phyloP scores from a whole-genome alignment of 352 stramenopile genomes.

The Globisporangium emineosum region DNA sequence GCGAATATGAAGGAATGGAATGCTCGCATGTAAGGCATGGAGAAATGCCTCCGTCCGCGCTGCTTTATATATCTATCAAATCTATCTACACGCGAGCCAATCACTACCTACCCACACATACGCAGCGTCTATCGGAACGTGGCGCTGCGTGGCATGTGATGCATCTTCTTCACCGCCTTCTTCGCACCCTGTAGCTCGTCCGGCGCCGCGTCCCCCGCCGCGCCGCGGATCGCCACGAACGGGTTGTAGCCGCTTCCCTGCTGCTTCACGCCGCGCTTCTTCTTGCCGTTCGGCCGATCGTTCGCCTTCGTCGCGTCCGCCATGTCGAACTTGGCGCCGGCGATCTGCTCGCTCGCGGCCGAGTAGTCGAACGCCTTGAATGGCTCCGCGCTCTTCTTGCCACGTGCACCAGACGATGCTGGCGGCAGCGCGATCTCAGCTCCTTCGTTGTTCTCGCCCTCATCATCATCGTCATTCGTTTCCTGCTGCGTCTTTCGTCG shows the following conservation, averaged over 20 bases:
- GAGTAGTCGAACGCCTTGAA: conserved; percentile 62
- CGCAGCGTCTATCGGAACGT: conserved; percentile 63
- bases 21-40: background rate
- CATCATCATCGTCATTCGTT: conserved; percentile 8
- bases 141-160: conserved; percentile 82
- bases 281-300: conserved; percentile 21
- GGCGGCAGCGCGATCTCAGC: conserved; percentile 5
- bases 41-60: background rate
- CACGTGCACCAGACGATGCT: background rate
- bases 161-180: conserved; percentile 72
- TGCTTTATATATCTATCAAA: conserved; percentile 10
- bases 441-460: conserved; percentile 5
- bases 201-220: conserved; percentile 18
- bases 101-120: conserved; percentile 7
- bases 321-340: conserved; percentile 47
- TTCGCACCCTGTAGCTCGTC: conserved; percentile 29
- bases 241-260: conserved; percentile 63
- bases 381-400: conserved; percentile 8
- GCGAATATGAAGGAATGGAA: background rate
- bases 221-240: conserved; percentile 58
- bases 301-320: conserved; percentile 27
- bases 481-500: conserved; percentile 42
- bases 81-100: background rate
- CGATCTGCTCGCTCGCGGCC: conserved; percentile 36
- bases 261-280: conserved; percentile 41